Evolutionary conservation across 1,139 yeast genomes (phyloP), one percentile per base, ranked within the genome.

Genomic region (Geotrichum citri-aurantii): DNA sequence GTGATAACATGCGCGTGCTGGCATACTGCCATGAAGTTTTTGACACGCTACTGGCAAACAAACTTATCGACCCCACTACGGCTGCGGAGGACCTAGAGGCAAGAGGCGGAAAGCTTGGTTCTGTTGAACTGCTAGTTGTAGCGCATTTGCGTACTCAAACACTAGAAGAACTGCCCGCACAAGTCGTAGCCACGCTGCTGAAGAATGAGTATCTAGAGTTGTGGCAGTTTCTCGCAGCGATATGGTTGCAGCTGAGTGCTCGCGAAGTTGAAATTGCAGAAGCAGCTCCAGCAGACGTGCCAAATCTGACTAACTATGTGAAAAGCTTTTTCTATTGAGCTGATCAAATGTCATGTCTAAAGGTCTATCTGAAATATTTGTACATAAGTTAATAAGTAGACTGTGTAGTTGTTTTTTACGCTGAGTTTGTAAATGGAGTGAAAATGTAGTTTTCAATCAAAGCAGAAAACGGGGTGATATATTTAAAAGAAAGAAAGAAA

Each of bases 1-100:
- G 78, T 59, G 79, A 80, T 58, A 78, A 83, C 40, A 74, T 84
- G 69, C 76, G 75, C 62, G 81, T 87, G 59, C 68, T 84, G 62
- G 70, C 76, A 24, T 68, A 77, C 31, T 69, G 81, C 21, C 74
- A 75, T 50, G 70, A 69, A 19, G 72, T 73, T 48, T 65, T 80
- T 27, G 68, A 66, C 3, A 68, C 70, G 5, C 64, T 79, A 3
- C 55, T 64, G 17, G 54, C 52, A n/a, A 37, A 37, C 17, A 37
- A n/a, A 37, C 21, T 37, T 1, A 19, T 37, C 10, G 44, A 37
- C 14, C 44, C 44, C 19, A 37, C 44, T 2, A 8, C 17, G 8
- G 12, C 44, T 14, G 44, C 44, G 7, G 44, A 37, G 44, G 40
- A 44, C 4, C 26, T 44, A 12, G 44, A 44, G 19, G 11, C 24